phyloP scores from a whole-genome alignment of 148 eudicot genomes.

The Spergularia bocconei region DNA sequence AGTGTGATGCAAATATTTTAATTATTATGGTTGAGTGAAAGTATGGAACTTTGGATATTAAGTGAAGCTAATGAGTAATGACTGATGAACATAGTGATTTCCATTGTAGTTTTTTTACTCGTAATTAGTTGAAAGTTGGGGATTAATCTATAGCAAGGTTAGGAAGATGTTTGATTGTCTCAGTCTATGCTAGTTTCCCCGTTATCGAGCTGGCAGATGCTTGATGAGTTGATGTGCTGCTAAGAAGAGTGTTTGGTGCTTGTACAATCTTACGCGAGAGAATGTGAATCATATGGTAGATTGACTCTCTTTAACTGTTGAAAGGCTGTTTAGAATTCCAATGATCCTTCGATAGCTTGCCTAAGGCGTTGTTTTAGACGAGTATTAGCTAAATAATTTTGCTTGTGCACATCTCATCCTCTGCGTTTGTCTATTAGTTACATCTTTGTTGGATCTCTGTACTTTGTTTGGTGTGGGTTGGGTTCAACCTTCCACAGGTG shows the following conservation, averaged over 20 bases:
- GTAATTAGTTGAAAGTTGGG: not conserved
- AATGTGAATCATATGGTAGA: not conserved
- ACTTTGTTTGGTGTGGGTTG: no score
- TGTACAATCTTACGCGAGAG: not conserved
- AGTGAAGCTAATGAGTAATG: not conserved
- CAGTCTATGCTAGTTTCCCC: not conserved
- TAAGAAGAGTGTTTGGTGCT: not conserved
- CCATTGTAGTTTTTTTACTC: no score
- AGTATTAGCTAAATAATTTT: no score
- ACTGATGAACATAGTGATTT: not conserved
- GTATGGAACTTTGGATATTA: not conserved
- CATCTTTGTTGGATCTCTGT: no score
- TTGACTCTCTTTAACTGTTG: no score
- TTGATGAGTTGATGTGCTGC: not conserved
- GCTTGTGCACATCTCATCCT: no score
- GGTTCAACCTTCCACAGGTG: no score
- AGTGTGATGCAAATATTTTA: not conserved
- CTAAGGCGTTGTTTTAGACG: no score
- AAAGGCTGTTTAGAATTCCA: no score
- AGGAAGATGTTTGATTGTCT: not conserved
- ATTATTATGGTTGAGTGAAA: not conserved
- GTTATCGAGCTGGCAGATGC: not conserved
- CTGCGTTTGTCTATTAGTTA: no score
- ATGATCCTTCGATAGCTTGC: no score
- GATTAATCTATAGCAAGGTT: not conserved